These are phyloP conservation scores for Conoideocrella luteorostrata DNA, from an alignment of 2,329 filamentous ascomycete species.

Conservation along the genomic window DNA sequence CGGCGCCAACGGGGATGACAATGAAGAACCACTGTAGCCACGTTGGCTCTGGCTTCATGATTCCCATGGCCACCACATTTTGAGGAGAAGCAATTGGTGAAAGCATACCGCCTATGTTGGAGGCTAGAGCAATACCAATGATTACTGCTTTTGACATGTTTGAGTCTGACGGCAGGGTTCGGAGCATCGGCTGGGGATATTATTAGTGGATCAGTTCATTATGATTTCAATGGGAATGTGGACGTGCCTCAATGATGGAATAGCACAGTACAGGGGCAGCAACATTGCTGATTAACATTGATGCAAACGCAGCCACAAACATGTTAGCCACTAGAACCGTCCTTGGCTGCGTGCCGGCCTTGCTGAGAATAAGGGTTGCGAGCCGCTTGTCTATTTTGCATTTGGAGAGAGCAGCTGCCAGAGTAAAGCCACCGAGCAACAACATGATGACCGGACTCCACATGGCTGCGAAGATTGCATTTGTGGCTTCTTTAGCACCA, in stretches of 20 bases:
- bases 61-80: slow-evolving; percentile 92
- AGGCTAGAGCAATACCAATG: slow-evolving; percentile 87
- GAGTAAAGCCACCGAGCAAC: slow-evolving; percentile 88
- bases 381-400: slow-evolving; percentile 97
- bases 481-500: slow-evolving; percentile 71
- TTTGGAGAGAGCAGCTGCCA: slow-evolving; percentile 91
- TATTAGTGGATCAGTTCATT: neutral
- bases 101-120: slow-evolving; percentile 93
- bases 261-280: slow-evolving; percentile 95
- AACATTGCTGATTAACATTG: slow-evolving; percentile 99
- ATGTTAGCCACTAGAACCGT: slow-evolving; percentile 95
- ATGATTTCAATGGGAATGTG: neutral
- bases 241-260: slow-evolving; percentile 81
- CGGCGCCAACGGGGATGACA: slow-evolving; percentile 82
- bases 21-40: slow-evolving; percentile 99
- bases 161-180: slow-evolving; percentile 84
- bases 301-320: slow-evolving; percentile 95
- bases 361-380: slow-evolving; percentile 91
- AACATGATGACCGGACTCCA: slow-evolving; percentile 99
- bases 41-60: slow-evolving; percentile 86
- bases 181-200: slow-evolving; percentile 68
- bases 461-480: slow-evolving; percentile 89
- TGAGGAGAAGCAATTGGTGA: slow-evolving; percentile 96
- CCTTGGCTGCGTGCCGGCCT: slow-evolving; percentile 83
- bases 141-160: slow-evolving; percentile 93